Evolutionary conservation across 2,329 filamentous ascomycete species (phyloP).

Genomic region (Rutstroemia sp.): DNA sequence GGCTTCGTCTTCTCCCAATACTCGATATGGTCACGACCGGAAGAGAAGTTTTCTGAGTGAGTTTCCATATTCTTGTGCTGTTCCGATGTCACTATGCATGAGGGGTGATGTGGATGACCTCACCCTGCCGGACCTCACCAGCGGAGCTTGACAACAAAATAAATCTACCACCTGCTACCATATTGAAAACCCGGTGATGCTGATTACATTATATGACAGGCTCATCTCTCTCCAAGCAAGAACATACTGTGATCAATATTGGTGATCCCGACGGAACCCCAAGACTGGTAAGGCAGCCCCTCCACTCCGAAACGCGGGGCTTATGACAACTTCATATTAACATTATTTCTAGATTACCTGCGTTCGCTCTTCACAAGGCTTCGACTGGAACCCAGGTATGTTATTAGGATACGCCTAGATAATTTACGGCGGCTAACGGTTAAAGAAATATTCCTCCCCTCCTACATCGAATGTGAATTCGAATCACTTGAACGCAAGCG

Average conservation of each 20-base stretch:
- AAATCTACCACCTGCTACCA: background rate
- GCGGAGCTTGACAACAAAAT: constrained; percentile 3
- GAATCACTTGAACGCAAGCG: constrained; percentile 67
- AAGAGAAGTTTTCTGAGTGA: constrained; percentile 57
- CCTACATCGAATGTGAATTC: constrained; percentile 68
- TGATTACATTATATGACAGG: constrained; percentile 38
- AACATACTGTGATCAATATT: constrained; percentile 76
- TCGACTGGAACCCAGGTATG: constrained; percentile 73
- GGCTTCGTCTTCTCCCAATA: constrained; percentile 30
- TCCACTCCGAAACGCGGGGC: constrained; percentile 7
- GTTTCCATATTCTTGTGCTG: constrained; percentile 23
- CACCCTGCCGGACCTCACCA: no score
- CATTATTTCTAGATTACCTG: constrained; percentile 58
- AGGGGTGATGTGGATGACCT: no score
- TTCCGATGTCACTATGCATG: background rate
- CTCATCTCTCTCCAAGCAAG: constrained; percentile 62
- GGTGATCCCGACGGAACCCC: constrained; percentile 66
- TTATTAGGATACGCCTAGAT: background rate
- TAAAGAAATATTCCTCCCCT: constrained; percentile 72
- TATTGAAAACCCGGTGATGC: constrained; percentile 18
- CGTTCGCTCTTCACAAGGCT: constrained; percentile 71
- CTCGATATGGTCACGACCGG: constrained; percentile 42
- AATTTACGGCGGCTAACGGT: constrained; percentile 6
- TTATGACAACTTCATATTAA: constrained; percentile 10
- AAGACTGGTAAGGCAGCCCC: constrained; percentile 51